phyloP scores from a whole-genome alignment of 2,329 filamentous ascomycete species.

The Alternaria incomplexa region DNA sequence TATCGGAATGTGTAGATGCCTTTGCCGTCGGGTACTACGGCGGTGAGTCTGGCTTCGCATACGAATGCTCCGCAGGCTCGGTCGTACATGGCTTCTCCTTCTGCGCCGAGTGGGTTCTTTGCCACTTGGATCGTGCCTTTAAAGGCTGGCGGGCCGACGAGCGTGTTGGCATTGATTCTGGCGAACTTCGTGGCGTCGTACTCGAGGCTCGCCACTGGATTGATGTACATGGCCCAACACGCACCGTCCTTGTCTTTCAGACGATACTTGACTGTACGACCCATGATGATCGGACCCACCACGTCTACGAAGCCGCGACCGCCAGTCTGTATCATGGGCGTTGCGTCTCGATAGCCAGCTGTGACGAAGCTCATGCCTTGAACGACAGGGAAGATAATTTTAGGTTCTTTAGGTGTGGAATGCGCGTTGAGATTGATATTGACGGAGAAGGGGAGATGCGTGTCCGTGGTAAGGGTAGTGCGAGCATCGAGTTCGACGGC shows the following conservation, averaged over 20 bases:
- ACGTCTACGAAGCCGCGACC: constrained; percentile 76
- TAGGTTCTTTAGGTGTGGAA: constrained; percentile 59
- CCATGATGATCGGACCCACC: constrained; percentile 61
- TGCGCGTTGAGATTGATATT: constrained; percentile 70
- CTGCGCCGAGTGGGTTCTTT: constrained; percentile 68
- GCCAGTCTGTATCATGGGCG: constrained; percentile 72
- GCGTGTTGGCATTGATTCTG: constrained; percentile 64
- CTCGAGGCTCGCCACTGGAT: constrained; percentile 60
- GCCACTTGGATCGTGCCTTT: constrained; percentile 81
- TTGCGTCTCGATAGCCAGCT: constrained; percentile 72
- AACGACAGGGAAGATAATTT: constrained; percentile 79
- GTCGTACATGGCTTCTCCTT: constrained; percentile 75
- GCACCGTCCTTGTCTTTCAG: constrained; percentile 70
- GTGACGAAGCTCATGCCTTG: constrained; percentile 92
- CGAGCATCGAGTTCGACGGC: constrained; percentile 71
- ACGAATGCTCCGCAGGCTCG: constrained; percentile 77
- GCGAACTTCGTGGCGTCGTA: constrained; percentile 68
- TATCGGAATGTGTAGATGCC: constrained; percentile 76
- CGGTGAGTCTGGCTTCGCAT: constrained; percentile 67
- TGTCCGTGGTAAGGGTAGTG: constrained; percentile 63
- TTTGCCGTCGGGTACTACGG: constrained; percentile 61
- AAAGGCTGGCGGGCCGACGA: constrained; percentile 72
- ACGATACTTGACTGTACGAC: constrained; percentile 76
- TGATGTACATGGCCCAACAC: constrained; percentile 80
- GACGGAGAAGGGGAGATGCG: constrained; percentile 62